These are phyloP conservation scores for Teunomyces panamensis DNA, from an alignment of 805 yeast genomes.

Conservation along the genomic window DNA sequence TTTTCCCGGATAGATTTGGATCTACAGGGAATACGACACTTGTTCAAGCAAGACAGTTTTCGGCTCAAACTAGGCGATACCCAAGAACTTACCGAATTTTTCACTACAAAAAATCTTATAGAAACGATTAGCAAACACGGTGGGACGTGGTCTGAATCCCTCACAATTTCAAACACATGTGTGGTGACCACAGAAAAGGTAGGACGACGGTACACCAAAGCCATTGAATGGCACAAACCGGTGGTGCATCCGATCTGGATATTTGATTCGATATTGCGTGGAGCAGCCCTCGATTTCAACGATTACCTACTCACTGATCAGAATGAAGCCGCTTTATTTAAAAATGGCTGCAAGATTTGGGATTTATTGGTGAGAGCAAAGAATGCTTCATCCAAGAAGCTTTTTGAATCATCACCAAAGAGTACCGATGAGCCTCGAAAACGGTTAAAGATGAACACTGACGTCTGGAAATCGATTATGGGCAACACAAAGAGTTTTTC, in stretches of 20 bases:
- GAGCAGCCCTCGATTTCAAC: conserved; percentile 38
- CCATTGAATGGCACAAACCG: conserved; percentile 51
- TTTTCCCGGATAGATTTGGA: conserved; percentile 36
- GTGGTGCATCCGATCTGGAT: conserved; percentile 53
- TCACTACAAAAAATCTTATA: conserved; percentile 28
- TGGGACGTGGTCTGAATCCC: conserved; percentile 50
- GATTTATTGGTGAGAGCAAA: conserved; percentile 13
- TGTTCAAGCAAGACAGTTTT: conserved; percentile 19
- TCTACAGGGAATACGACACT: conserved; percentile 8
- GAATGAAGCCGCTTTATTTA: conserved; percentile 9
- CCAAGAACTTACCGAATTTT: conserved; percentile 17
- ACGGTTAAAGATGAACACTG: conserved; percentile 21
- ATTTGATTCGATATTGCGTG: conserved; percentile 42
- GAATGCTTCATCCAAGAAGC: neutral
- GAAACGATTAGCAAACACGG: conserved; percentile 41
- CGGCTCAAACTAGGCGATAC: conserved; percentile 15
- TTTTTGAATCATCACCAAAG: conserved; percentile 2
- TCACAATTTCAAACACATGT: conserved; percentile 42
- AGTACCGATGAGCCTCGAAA: conserved; percentile 7
- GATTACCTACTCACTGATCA: conserved; percentile 35
- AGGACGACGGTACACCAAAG: conserved; percentile 54
- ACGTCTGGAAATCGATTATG: conserved; percentile 47
- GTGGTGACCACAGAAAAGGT: conserved; percentile 48
- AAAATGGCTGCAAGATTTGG: conserved; percentile 39
- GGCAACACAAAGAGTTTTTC: conserved; percentile 16